Percentiles rank a stretch among this genome's conserved stretches.
Conservation (phyloP, 257 asterid species). For the Solanum verrucosum region DNA sequence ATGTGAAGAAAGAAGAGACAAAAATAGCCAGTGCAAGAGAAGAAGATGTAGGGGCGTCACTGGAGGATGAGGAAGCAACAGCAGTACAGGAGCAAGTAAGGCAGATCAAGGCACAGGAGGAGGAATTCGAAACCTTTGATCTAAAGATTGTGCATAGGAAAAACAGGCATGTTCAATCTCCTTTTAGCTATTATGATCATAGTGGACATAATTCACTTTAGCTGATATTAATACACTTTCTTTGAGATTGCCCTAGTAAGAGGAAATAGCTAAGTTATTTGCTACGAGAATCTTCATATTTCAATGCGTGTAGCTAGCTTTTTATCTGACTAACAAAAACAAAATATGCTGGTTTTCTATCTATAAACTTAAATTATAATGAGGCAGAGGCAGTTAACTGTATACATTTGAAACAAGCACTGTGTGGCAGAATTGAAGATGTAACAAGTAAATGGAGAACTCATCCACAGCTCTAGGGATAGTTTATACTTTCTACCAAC, state of each 20-base stretch:
- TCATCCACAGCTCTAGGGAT: background rate
- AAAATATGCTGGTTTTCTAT: background rate
- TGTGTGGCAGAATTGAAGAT: background rate
- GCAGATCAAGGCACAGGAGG: slow-evolving; percentile 98
- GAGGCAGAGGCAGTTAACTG: background rate
- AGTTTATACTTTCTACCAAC: background rate
- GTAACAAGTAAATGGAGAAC: background rate
- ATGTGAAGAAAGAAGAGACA: slow-evolving; percentile 40
- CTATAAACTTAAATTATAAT: background rate
- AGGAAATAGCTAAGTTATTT: background rate
- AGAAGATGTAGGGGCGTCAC: slow-evolving; percentile 47
- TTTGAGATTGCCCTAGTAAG: background rate
- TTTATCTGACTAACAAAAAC: background rate
- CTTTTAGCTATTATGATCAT: background rate
- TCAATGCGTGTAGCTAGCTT: background rate
- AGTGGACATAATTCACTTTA: background rate
- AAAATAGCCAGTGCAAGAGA: slow-evolving; percentile 34
- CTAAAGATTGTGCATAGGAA: slow-evolving; percentile 94
- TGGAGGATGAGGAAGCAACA: slow-evolving; percentile 95
- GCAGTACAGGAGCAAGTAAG: slow-evolving; percentile 98
- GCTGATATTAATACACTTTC: background rate
- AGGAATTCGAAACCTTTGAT: slow-evolving; percentile 88
- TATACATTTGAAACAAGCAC: background rate
- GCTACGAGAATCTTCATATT: background rate
- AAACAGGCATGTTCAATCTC: slow-evolving; percentile 53